Base-by-base conservation (phyloP, 345 rosid species). In the Bretschneidera sinensis region DNA sequence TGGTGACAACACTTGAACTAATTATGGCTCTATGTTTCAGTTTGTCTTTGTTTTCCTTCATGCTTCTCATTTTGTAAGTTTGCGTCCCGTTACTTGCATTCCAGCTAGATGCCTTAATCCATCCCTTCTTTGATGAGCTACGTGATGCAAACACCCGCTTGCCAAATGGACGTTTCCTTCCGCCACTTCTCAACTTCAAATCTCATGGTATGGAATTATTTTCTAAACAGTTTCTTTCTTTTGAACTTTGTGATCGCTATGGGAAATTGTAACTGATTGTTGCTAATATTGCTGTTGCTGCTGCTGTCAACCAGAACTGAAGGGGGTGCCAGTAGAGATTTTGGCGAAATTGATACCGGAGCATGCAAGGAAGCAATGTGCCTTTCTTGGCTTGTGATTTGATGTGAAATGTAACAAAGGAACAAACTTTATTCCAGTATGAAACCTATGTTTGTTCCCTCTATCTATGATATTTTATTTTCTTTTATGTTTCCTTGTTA, bases 41-140 rank as follows among this genome's bases (percentile, higher is more conserved):
- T 39, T 39, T 14, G 24, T 24, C 0, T 45, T 19, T 18, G 0
- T 0, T 58, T 7, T 24, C 22, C 39, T 54, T 7, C 19, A 23
- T 22, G 33, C 13, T 48, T 66, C 18, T 24, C 43, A 18, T 20
- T 17, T 20, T 55, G 15, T n/a, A 21, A 59, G 18, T 1, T 61
- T 51, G n/a, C 45, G 10, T 39, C 1, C 45, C 55, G 31, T 47
- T 55, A 17, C 47, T 51, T 55, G 54, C 21, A 0, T 62, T 76
- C 75, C 78, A 91, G 99, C 78, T 86, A 23, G 95, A 91, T 63
- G 91, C 91, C 48, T 73, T 95, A 78, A 81, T 74, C 55, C 97
- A 95, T 67, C 97, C 97, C 24, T 95, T 95, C 77, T 95, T 95
- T 67, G 96, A 95, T 18, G 99, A 95, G 79, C 73, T 95, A 49